Evolutionary conservation across 768 basidiomycete species (phyloP).

Genomic region (Phylloporus sp.): DNA sequence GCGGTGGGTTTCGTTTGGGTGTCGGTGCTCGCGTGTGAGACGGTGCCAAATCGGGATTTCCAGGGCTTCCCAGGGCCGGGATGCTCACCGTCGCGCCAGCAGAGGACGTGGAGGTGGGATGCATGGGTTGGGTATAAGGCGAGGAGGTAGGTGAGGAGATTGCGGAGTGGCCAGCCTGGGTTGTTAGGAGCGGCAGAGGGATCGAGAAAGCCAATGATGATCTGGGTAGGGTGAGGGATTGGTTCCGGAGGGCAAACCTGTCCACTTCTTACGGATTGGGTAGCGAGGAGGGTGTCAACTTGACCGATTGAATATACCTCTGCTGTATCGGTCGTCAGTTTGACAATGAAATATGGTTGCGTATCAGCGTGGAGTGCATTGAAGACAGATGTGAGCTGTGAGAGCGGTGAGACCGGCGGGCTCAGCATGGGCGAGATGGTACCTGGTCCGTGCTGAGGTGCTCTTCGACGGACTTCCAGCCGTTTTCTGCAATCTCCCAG

Average conservation of each 20-base stretch:
- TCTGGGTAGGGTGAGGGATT: constrained; percentile 32
- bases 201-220: constrained; percentile 69
- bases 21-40: constrained; percentile 26
- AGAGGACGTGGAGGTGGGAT: constrained; percentile 55
- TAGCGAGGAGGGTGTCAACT: constrained; percentile 53
- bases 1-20: constrained; percentile 46
- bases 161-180: constrained; percentile 92
- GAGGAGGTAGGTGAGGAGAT: constrained; percentile 79
- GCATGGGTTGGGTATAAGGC: constrained; percentile 50
- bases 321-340: constrained; percentile 31
- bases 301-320: constrained; percentile 52
- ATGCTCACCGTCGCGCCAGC: constrained; percentile 67
- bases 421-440: background rate
- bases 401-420: background rate
- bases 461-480: constrained; percentile 50
- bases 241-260: background rate
- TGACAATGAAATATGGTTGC: constrained; percentile 61
- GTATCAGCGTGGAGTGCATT: constrained; percentile 39
- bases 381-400: constrained; percentile 52
- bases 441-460: constrained; percentile 43
- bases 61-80: constrained; percentile 39
- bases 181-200: constrained; percentile 72
- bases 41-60: constrained; percentile 60
- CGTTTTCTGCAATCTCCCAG: constrained; percentile 72
- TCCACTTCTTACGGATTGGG: constrained; percentile 42